Evolutionary conservation across 2,329 filamentous ascomycete genomes (phyloP), one percentile per base, ranked within the genome.

Genomic region (Diaporthe capsici): DNA sequence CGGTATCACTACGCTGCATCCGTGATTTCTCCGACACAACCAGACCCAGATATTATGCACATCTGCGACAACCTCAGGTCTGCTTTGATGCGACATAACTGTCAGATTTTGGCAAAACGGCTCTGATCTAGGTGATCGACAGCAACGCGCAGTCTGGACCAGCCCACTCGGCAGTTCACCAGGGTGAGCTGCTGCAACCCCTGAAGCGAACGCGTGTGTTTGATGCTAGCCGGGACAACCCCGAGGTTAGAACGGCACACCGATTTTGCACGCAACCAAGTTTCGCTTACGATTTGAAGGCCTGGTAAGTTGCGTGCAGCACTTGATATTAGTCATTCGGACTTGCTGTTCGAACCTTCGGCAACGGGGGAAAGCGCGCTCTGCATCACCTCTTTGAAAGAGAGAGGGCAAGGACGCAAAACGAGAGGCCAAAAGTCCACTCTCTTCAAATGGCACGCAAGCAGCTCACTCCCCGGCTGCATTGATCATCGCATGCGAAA

Each of bases 1-100:
- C 68, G 68, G 68, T 44, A 71, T 71, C 34, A 22, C 42, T 20
- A n/a, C 47, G 3, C 47, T 39, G 34, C 49, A 53, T 25, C 47
- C 47, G 63, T 20, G 34, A 28, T 37, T 68, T 68, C 63, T 53
- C 63, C 63, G 63, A 53, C 13, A 15, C 1, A 17, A 51, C 5
- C 47, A 53, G 31, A 20, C 22, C 47, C 47, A 68, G 31, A 63
- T 15, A 51, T 67, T 4, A 8, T 67, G 28, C 44, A 49, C 44
- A 51, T 53, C 44, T 51, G 47, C 42, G 12, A 51, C 44, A 34
- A n/a, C 44, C 44, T 34, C 22, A 25, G 22, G 12, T 25, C 31
- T 68, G 20, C 22, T 53, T 51, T 34, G 63, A 68, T 51, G 47
- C 63, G 49, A 68, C 63, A 51, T 17, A n/a, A 25, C 22, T 34